These are phyloP conservation scores for Candolleomyces eurysporus DNA, from an alignment of 768 basidiomycete genomes.

Conservation along the genomic window DNA sequence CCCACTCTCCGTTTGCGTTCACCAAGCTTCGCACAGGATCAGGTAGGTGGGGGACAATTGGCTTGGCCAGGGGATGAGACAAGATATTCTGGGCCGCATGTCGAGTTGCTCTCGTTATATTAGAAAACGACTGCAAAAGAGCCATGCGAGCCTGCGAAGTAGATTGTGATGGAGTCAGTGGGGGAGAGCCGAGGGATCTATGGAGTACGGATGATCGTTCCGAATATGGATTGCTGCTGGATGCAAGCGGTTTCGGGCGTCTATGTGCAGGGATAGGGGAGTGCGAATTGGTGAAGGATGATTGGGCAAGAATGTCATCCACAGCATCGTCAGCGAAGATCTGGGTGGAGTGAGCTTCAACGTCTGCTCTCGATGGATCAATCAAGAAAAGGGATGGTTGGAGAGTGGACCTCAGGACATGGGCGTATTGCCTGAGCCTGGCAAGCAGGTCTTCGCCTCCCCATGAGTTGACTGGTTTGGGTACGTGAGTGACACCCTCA, in stretches of 20 bases:
- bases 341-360: conserved; percentile 85
- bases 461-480: conserved; percentile 59
- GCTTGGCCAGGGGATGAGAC: conserved; percentile 93
- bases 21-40: conserved; percentile 91
- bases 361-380: conserved; percentile 90
- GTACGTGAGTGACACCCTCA: conserved; percentile 39
- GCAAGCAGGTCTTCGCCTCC: conserved; percentile 85
- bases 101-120: conserved; percentile 88
- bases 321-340: conserved; percentile 85
- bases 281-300: conserved; percentile 71
- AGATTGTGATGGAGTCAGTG: conserved; percentile 32
- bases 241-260: conserved; percentile 64
- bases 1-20: conserved; percentile 89
- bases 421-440: conserved; percentile 72
- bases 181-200: conserved; percentile 64
- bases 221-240: conserved; percentile 51
- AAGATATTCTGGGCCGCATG: conserved; percentile 94
- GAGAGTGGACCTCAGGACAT: conserved; percentile 81
- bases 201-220: conserved; percentile 76
- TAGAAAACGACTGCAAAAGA: conserved; percentile 91
- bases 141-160: conserved; percentile 75
- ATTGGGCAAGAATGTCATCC: conserved; percentile 81
- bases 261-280: conserved; percentile 85
- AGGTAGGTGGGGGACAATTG: conserved; percentile 93
- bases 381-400: conserved; percentile 86